phyloP scores from a whole-genome alignment of 176 grass and related monocot genomes.

The Coix lacrymajobi region DNA sequence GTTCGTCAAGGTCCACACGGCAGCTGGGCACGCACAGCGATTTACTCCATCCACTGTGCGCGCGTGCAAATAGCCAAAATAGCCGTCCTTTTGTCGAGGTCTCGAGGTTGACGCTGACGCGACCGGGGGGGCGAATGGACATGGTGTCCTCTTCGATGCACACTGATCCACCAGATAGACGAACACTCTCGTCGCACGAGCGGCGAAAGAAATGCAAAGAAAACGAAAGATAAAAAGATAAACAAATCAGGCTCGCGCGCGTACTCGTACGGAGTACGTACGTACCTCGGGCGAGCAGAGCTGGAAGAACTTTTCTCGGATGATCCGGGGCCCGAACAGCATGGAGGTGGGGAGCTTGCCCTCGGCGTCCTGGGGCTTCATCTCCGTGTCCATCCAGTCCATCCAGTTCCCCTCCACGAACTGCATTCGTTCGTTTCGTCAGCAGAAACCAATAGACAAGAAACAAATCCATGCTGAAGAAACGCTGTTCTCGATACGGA shows the following conservation, averaged over 20 bases:
- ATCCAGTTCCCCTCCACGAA: conserved; percentile 28
- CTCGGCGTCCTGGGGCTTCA: conserved; percentile 31
- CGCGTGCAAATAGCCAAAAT: not conserved
- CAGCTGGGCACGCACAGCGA: not conserved
- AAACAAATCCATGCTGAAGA: not conserved
- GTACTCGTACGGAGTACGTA: too few relatives aligned
- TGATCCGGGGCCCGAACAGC: conserved; percentile 43
- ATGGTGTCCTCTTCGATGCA: not conserved
- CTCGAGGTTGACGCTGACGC: not conserved
- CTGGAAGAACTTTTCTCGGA: conserved; percentile 26
- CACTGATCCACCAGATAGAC: not conserved
- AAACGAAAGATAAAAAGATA: not conserved
- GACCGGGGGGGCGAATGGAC: not conserved
- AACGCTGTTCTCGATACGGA: not conserved
- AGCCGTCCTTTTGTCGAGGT: not conserved
- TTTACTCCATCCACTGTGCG: not conserved
- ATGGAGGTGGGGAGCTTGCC: conserved; percentile 38
- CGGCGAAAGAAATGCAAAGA: too few relatives aligned
- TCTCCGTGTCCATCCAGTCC: conserved; percentile 64
- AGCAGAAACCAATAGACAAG: not conserved
- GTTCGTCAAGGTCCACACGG: not conserved
- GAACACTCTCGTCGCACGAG: not conserved
- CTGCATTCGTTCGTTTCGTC: not conserved
- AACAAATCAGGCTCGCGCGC: not conserved
- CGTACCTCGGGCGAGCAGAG: conserved; percentile 64